Evolutionary conservation across 2,329 filamentous ascomycete species (phyloP).

Genomic region (Penicillium sp.): DNA sequence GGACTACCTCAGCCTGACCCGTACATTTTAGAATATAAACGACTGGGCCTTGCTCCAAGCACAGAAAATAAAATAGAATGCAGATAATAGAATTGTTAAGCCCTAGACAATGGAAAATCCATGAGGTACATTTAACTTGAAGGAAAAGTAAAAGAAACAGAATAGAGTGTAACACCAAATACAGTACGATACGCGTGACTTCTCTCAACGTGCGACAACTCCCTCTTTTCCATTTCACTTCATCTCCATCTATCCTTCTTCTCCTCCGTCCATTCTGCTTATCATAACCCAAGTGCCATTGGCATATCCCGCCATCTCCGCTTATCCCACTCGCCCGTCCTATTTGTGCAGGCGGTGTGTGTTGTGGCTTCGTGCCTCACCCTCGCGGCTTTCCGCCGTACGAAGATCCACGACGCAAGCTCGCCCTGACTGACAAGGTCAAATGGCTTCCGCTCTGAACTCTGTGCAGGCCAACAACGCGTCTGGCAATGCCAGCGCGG

Average conservation of each 20-base stretch:
- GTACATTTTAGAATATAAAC: not conserved
- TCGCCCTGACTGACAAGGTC: conserved; percentile 32
- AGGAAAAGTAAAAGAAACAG: not conserved
- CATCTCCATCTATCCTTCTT: conserved; percentile 9
- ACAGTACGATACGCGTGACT: conserved; percentile 14
- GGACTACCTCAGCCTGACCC: conserved; percentile 9
- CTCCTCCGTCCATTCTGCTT: conserved; percentile 7
- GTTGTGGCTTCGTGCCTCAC: conserved; percentile 34
- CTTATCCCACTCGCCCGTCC: conserved; percentile 16
- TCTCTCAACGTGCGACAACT: conserved; percentile 10
- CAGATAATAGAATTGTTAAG: not conserved
- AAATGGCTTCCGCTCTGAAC: conserved; percentile 46
- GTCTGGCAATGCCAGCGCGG: conserved; percentile 39
- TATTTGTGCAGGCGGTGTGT: conserved; percentile 44
- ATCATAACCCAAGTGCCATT: conserved; percentile 8
- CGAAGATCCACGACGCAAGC: conserved; percentile 38
- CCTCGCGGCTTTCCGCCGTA: conserved; percentile 38
- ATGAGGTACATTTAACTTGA: not conserved
- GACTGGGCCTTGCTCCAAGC: conserved; percentile 1
- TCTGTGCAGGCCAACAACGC: conserved; percentile 39
- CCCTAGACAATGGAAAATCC: not conserved
- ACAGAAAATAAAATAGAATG: not conserved
- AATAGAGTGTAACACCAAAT: conserved; percentile 9
- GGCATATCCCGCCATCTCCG: conserved; percentile 6
- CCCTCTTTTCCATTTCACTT: conserved; percentile 8